Conservation (phyloP, 2,329 filamentous ascomycete genomes). For the Exophiala viscosa region DNA sequence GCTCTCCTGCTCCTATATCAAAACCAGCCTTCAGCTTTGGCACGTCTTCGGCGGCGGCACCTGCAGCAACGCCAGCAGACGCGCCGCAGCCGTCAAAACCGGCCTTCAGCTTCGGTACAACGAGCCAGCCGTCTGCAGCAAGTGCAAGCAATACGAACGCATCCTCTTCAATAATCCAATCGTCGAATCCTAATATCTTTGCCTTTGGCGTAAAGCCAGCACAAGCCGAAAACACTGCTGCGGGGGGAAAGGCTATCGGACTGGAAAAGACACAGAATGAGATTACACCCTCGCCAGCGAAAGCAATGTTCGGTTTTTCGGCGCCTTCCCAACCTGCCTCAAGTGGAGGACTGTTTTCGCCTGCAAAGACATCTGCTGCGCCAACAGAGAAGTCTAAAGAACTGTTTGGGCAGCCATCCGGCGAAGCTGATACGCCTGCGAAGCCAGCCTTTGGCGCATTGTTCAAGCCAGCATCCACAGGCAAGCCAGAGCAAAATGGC, state of each 20-base stretch:
- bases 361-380: conserved; percentile 3
- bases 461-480: not conserved
- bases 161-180: not conserved
- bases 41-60: not conserved
- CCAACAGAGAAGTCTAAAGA: not conserved
- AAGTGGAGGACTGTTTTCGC: conserved; percentile 11
- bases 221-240: not conserved
- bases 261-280: not conserved
- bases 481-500: not conserved
- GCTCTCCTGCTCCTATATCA: not conserved
- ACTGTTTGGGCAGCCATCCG: conserved; percentile 5
- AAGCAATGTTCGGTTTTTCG: conserved; percentile 9
- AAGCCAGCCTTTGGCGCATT: conserved; percentile 9
- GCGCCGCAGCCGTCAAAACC: not conserved
- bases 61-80: not conserved
- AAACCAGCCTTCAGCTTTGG: conserved; percentile 1
- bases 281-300: not conserved
- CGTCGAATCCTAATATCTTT: not conserved
- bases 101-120: conserved; percentile 3
- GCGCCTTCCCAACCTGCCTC: conserved; percentile 6
- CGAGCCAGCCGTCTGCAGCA: conserved; percentile 2
- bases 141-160: not conserved
- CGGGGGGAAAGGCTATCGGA: not conserved
- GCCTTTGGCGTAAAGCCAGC: conserved; percentile 2
- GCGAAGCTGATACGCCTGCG: not conserved